Base-by-base conservation (phyloP, 495 filamentous ascomycete species). In the Aspergillus nidulans region DNA sequence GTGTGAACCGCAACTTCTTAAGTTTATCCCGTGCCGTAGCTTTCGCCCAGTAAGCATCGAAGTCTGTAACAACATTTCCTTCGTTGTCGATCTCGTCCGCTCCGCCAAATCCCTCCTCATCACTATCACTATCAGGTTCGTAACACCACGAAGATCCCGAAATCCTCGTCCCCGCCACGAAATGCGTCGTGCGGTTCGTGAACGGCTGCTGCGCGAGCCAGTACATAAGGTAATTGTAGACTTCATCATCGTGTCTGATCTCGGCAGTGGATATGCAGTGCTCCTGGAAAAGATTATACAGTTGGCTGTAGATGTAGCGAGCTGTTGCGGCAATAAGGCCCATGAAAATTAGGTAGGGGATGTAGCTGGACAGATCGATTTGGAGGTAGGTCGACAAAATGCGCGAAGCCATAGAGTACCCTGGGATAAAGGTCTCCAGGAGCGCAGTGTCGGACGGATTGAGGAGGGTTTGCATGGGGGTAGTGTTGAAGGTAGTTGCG, bases 371-470 rank as follows among this genome's bases (percentile, higher is more conserved):
- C 12, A 90, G 70, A 61, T 95, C 89, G 65, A 95, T 77, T 40
- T 84, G 77, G 2, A 88, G 69, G 50, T 83, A 79, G 23, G 81
- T 80, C 6, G 80, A 67, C 6, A 88, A 59, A 21, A 83, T 77
- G 2, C 77, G 69, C 0, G 85, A 84, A 48, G 89, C 71, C 57
- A 87, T 64, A 1, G 82, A 77, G 66, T 89, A 90, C 15, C 88
- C 88, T 0, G 88, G 88, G 52, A 92, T 83, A 64, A 92, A 78
- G 23, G 81, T 75, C 56, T 92, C 87, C 15, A 92, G 75, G n/a
- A 90, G 71, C n/a, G 61, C 64, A 1, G 68, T 67, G 18, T 75
- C 72, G 8, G 65, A 54, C 36, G 50, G 47, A 34, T 34, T 46
- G 0, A 58, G 0, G 3, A 54, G 57, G 44, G 45, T 32, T 57